Conservation (phyloP, 2,329 filamentous ascomycete genomes). For the Cercospora citrullina region DNA sequence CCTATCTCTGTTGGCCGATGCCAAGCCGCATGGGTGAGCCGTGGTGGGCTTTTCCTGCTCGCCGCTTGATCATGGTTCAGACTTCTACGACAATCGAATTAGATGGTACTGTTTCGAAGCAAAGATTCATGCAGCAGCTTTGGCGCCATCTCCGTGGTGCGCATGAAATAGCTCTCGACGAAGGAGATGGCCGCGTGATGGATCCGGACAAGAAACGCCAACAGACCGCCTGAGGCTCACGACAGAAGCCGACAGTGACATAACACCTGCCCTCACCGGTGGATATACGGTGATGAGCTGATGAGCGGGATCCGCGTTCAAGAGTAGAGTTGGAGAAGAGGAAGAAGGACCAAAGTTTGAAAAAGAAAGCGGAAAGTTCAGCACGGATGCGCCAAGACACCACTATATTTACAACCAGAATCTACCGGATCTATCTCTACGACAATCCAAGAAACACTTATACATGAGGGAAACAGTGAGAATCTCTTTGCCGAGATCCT, state of each 20-base stretch:
- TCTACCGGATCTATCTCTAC: neutral
- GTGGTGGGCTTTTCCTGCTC: neutral
- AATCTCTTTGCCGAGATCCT: neutral
- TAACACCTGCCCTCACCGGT: neutral
- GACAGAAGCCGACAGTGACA: neutral
- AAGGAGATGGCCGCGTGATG: neutral
- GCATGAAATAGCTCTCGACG: neutral
- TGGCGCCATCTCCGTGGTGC: neutral
- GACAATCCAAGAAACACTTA: neutral
- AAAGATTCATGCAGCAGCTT: too few relatives aligned
- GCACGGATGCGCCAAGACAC: neutral
- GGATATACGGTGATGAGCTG: neutral
- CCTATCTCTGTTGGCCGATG: constrained; percentile 3
- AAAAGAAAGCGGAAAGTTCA: neutral
- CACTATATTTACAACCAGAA: neutral
- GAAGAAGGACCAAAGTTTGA: neutral
- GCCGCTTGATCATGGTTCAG: neutral
- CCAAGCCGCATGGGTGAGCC: constrained; percentile 3
- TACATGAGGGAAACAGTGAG: neutral
- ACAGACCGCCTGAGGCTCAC: neutral
- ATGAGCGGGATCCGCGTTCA: neutral
- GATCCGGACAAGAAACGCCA: neutral
- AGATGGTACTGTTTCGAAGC: too few relatives aligned
- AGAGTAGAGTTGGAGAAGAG: neutral
- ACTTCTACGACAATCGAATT: too few relatives aligned